phyloP scores from a whole-genome alignment of 352 stramenopile species.

The Pythium aquatile region DNA sequence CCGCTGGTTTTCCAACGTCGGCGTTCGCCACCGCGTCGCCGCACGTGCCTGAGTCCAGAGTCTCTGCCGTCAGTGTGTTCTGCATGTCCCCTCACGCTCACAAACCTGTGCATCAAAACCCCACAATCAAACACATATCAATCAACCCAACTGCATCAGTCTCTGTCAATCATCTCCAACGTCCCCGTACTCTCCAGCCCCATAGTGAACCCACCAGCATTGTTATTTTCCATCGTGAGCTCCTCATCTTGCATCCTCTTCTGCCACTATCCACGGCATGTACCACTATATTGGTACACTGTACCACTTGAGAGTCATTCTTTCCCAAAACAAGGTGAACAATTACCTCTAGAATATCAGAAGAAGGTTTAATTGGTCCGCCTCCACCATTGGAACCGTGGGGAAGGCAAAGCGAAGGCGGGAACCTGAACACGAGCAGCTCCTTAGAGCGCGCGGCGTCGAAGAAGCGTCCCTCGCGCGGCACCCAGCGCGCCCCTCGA shows the following conservation, averaged over 20 bases:
- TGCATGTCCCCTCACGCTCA: background rate
- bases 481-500: background rate
- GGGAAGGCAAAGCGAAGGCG: conserved; percentile 13
- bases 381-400: conserved; percentile 20
- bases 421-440: background rate
- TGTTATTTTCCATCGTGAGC: background rate
- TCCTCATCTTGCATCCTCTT: conserved; percentile 3
- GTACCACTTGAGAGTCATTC: background rate
- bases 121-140: background rate
- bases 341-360: conserved; percentile 4
- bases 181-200: background rate
- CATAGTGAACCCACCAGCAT: background rate
- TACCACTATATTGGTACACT: conserved; percentile 17
- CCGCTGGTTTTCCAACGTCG: conserved; percentile 67
- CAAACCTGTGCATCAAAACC: background rate
- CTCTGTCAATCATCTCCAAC: background rate
- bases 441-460: background rate
- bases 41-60: conserved; percentile 30
- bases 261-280: conserved; percentile 5
- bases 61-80: background rate
- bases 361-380: conserved; percentile 20
- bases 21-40: conserved; percentile 43
- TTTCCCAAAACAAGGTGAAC: conserved; percentile 10
- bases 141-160: background rate
- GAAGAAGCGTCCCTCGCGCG: conserved; percentile 3